Evolutionary conservation across 2,329 filamentous ascomycete genomes (phyloP), one percentile per base, ranked within the genome.

Genomic region (Phialocephala subalpina): DNA sequence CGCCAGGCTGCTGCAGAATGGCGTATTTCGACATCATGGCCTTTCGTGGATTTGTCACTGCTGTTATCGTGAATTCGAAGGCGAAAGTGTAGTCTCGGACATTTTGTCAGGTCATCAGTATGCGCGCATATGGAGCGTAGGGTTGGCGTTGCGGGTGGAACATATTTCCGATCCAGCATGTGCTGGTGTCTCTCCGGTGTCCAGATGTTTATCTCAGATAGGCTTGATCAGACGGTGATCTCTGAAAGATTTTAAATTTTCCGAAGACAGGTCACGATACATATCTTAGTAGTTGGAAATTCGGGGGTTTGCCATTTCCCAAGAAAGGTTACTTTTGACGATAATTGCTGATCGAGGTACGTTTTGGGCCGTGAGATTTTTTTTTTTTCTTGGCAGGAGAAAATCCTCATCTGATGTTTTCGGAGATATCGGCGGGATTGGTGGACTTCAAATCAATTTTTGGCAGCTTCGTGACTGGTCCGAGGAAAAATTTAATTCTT

Each of bases 91-190:
- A n/a, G n/a, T n/a, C 36, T 40, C 36, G 36, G 16, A 42, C 12
- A 42, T 42, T 42, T 42, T 42, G 40, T 42, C 40, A 42, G 40
- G 40, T 42, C 40, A 42, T 42, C 40, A 42, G n/a, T n/a, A n/a
- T n/a, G n/a, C n/a, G n/a, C n/a, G n/a, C n/a, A n/a, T n/a, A n/a
- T n/a, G n/a, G n/a, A n/a, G n/a, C n/a, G n/a, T n/a, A n/a, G n/a
- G n/a, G n/a, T n/a, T n/a, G n/a, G n/a, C n/a, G n/a, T n/a, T n/a
- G n/a, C n/a, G n/a, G n/a, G n/a, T n/a, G n/a, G 29, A 5, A 33
- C 40, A 42, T 42, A 42, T 42, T 42, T 42, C 16, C 40, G 36
- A 40, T 40, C 11, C 18, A 3, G 36, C 29, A 33, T 33, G 29
- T 33, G 29, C n/a, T 33, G 29, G 4, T 33, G 29, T 33, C 29